These are phyloP conservation scores for Sphaerobolus stellatus DNA, from an alignment of 1,284 basidiomycete species.

Conservation along the genomic window DNA sequence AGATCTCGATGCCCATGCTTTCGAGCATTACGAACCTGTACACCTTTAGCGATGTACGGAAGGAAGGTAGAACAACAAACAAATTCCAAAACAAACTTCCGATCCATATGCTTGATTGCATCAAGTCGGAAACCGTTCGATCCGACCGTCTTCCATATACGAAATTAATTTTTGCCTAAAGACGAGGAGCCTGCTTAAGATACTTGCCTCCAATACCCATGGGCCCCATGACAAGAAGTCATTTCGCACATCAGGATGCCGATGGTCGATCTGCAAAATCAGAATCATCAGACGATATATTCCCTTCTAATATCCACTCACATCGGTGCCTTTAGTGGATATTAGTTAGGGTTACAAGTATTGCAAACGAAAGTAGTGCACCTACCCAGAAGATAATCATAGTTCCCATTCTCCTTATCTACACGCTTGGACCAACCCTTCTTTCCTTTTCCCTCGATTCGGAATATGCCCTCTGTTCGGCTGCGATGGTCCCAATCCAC, in stretches of 20 bases:
- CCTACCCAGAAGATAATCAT: constrained; percentile 73
- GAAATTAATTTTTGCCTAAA: constrained; percentile 5
- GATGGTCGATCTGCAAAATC: constrained; percentile 70
- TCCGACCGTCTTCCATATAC: constrained; percentile 61
- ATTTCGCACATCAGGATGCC: constrained; percentile 74
- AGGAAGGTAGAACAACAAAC: constrained; percentile 44
- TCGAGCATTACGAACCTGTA: constrained; percentile 28
- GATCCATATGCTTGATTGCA: constrained; percentile 84
- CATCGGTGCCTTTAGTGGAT: neutral
- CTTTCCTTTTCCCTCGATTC: constrained; percentile 53
- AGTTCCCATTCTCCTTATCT: constrained; percentile 71
- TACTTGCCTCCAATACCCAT: constrained; percentile 66
- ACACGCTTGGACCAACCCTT: constrained; percentile 73
- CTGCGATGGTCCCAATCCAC: constrained; percentile 84
- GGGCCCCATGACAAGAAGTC: constrained; percentile 67
- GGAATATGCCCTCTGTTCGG: constrained; percentile 61
- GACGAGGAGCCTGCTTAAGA: neutral
- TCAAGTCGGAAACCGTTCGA: constrained; percentile 84
- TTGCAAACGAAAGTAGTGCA: neutral
- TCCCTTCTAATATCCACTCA: neutral
- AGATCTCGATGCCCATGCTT: constrained; percentile 39
- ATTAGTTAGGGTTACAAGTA: neutral
- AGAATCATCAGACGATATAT: neutral
- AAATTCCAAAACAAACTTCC: constrained; percentile 61
- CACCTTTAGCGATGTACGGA: no score